A percentile compares a stretch with the other conserved stretches of the same genome.
phyloP scores from a whole-genome alignment of 2,329 filamentous ascomycete species.

The Exophiala spinifera region DNA sequence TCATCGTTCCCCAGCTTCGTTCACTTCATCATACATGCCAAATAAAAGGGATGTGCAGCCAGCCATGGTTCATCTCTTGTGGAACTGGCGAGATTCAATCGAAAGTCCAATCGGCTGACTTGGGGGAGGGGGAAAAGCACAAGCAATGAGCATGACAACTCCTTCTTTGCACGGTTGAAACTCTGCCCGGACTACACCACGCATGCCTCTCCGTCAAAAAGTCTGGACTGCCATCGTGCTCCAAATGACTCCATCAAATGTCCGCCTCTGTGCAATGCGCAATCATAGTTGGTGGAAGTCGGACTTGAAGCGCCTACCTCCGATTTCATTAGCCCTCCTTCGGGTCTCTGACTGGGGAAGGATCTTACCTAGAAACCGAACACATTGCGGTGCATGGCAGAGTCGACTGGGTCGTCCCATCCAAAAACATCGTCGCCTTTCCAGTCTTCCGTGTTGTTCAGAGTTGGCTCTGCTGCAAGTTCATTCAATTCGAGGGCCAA shows the following conservation, averaged over 20 bases:
- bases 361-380: background rate
- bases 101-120: too few relatives aligned
- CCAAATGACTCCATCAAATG: background rate
- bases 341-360: background rate
- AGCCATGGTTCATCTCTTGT: background rate
- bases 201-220: conserved; percentile 17
- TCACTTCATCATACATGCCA: background rate
- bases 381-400: background rate
- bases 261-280: background rate
- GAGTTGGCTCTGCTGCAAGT: too few relatives aligned
- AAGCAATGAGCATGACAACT: conserved; percentile 4
- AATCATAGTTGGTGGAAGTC: background rate
- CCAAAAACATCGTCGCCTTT: background rate
- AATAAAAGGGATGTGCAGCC: too few relatives aligned
- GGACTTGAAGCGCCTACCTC: background rate
- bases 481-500: too few relatives aligned
- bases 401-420: background rate
- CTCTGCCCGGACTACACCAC: conserved; percentile 28
- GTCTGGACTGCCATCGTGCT: conserved; percentile 1
- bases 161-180: conserved; percentile 15
- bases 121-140: background rate
- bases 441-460: too few relatives aligned
- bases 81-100: background rate
- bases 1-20: background rate
- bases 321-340: background rate